Base-by-base conservation (phyloP, 257 asterid species). In the Solanum pinnatisectum region DNA sequence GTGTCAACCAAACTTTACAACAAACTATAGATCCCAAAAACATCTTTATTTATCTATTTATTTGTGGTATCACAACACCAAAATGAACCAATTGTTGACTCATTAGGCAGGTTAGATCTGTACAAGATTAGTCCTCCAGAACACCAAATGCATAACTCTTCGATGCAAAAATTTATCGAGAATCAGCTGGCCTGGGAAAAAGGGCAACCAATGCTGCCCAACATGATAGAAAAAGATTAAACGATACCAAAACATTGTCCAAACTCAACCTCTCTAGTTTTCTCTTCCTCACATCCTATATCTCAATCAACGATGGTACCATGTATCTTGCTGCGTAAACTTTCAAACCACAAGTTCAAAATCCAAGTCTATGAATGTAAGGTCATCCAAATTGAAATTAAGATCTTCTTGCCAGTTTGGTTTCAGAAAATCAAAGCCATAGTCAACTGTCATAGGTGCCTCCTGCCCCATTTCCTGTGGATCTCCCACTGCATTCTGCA, bases 361-460 rank as follows among this genome's bases (percentile, higher is more conserved):
- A 82, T 90, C 94, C 39, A 89, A 35, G 59, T 93, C 93, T 14
- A 87, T 23, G 22, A 92, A 82, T 4, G 44, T 76, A 16, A 94
- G 52, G 84, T 96, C 94, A 42, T 91, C 88, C 86, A 90, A 36
- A 6, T 92, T 65, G 89, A 92, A 76, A 78, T 89, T 87, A 30
- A 78, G 76, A 71, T 96, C 96, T 81, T 96, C 97, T 71, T 85
- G 91, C 44, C 95, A 79, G 35, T 96, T 97, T 0, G 97, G 96
- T 68, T 84, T 89, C 88, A 94, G 72, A 90, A 96, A 95, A 27
- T 94, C 97, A 3, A 96, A 88, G 22, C 87, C 91, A 67, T 88
- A 37, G 13, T 94, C 95, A 14, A 35, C 76, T 13, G 89, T 92
- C 9, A 77, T 39, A 16, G 84, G 2, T 0, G 46, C 73, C 56